Percentiles rank a stretch among this genome's conserved stretches.
phyloP scores from a whole-genome alignment of 192 early-diverging fungal genomes.

The Funneliformis mosseae region DNA sequence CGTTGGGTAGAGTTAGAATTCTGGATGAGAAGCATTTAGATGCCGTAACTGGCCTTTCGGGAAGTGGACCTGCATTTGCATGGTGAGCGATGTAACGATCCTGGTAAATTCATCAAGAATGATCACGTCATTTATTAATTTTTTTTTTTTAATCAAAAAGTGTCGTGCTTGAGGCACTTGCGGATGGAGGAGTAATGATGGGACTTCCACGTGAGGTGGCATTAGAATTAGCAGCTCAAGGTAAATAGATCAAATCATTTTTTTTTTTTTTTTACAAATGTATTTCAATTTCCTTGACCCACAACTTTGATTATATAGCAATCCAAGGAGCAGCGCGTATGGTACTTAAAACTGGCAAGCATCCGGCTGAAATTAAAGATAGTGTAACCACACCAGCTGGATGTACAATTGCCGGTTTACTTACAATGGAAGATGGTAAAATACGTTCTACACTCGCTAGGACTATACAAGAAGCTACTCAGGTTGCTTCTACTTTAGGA shows the following conservation, averaged over 20 bases:
- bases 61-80: conserved; percentile 58
- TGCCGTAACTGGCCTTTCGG: conserved; percentile 54
- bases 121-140: neutral
- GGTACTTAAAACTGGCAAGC: conserved; percentile 52
- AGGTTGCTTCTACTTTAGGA: conserved; percentile 54
- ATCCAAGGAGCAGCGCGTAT: conserved; percentile 56
- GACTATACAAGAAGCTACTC: conserved; percentile 56
- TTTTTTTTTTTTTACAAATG: neutral
- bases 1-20: conserved; percentile 50
- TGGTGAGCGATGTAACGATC: conserved; percentile 38
- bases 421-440: conserved; percentile 62
- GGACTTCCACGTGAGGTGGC: conserved; percentile 57
- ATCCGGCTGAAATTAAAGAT: conserved; percentile 59
- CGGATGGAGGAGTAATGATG: conserved; percentile 64
- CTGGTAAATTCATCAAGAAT: too few species aligned
- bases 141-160: conserved; percentile 25
- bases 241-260: conserved; percentile 29
- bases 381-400: conserved; percentile 58
- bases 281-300: neutral
- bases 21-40: conserved; percentile 59
- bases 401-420: conserved; percentile 56
- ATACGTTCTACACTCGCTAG: conserved; percentile 58
- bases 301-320: conserved; percentile 33
- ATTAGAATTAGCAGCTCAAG: conserved; percentile 56
- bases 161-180: conserved; percentile 57